Base-by-base conservation (phyloP, 2,329 filamentous ascomycete species). In the Dothistroma pini region DNA sequence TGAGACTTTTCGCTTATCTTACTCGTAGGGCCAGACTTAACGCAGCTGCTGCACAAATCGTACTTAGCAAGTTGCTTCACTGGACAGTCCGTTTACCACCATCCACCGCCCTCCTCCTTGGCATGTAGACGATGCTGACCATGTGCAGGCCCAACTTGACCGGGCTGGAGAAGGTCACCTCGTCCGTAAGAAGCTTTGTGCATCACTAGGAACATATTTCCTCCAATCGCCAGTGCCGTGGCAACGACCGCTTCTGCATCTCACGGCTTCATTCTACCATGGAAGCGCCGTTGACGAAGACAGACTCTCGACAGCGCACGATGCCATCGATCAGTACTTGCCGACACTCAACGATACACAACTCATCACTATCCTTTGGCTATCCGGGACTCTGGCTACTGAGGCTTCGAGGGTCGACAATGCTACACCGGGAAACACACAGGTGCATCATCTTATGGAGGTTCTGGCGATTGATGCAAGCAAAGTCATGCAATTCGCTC, bases 201-300 rank as follows among this genome's bases (percentile, higher is more conserved):
- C 89, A n/a, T 89, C 89, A 7, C 77, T 93, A 7, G 87, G 89
- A 16, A 88, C 88, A 21, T 91, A 88, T 71, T 92, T 90, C 70
- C 80, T 90, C 34, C 88, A 88, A 60, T 89, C 89, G 63, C 84
- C 89, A 11, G 77, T 81, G 11, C 78, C 83, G 6, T 93, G 90
- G 89, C 78, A 80, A n/a, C 77, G 77, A 55, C 90, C 87, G 63
- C 74, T 91, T 35, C 61, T 68, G 49, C 69, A 73, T 53, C 58
- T 73, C 10, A 68, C 68, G 6, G 58, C 62, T 2, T 70, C 68
- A 1, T 64, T 74, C 54, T 66, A 67, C 38, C 63, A 68, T 44
- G 69, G 68, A 47, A 63, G 67, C 56, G 66, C 63, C 8, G 35
- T 68, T 6, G 58, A 60, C 2, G 61, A 65, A 38, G 61, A 67